A percentile compares a stretch with the other conserved stretches of the same genome.
These are phyloP conservation scores for Lentinula raphanica DNA, from an alignment of 768 basidiomycete species.

Conservation along the genomic window DNA sequence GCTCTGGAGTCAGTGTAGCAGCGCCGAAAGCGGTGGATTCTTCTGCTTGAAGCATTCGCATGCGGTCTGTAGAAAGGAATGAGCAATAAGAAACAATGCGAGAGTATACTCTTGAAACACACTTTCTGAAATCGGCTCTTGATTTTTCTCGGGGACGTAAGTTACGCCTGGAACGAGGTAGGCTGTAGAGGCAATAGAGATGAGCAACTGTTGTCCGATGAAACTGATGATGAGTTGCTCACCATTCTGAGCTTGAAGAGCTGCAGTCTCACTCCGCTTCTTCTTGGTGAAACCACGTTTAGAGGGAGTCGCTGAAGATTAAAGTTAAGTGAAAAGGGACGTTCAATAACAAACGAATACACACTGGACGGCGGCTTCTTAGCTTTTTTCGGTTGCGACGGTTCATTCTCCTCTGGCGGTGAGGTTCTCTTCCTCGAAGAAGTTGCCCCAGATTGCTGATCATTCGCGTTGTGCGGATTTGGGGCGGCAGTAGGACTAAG, in stretches of 20 bases:
- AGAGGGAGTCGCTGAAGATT: conserved; percentile 24
- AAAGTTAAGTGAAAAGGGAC: not conserved
- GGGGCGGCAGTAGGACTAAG: no score
- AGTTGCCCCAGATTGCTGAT: not conserved
- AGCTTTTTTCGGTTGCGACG: not conserved
- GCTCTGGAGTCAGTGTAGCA: conserved; percentile 48
- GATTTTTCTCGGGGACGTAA: conserved; percentile 41
- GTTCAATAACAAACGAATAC: not conserved
- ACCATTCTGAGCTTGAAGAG: conserved; percentile 65
- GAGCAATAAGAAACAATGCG: conserved; percentile 2
- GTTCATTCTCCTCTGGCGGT: not conserved
- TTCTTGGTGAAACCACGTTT: conserved; percentile 68
- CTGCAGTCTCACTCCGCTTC: conserved; percentile 68
- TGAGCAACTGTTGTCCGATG: not conserved
- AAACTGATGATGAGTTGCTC: conserved; percentile 12
- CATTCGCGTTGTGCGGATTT: not conserved
- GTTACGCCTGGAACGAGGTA: conserved; percentile 42
- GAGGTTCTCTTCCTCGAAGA: not conserved
- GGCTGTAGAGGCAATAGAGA: conserved; percentile 25
- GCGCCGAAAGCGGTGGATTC: conserved; percentile 2
- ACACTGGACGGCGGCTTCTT: not conserved
- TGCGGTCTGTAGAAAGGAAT: conserved; percentile 11
- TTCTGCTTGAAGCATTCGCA: conserved; percentile 27
- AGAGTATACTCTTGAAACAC: conserved; percentile 14
- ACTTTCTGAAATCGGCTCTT: conserved; percentile 39